Percentiles rank a stretch among this genome's conserved stretches.
Evolutionary conservation across 257 asterid species (phyloP).

Genomic region (Solanum chilense): DNA sequence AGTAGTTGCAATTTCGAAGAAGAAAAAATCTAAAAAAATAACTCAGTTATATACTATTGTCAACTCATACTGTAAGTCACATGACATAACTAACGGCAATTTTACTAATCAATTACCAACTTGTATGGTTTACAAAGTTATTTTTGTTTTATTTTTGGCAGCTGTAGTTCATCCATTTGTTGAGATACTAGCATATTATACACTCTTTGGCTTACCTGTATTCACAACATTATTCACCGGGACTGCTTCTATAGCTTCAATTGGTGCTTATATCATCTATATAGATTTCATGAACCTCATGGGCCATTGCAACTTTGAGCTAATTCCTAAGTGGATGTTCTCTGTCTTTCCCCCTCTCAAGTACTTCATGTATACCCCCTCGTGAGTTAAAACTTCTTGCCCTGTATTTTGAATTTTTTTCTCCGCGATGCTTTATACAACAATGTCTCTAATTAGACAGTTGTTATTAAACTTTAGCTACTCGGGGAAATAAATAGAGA

Average conservation of each 20-base stretch:
- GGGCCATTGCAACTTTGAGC: constrained; percentile 68
- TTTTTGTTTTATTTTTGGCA: constrained; percentile 11
- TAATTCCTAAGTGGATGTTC: constrained; percentile 41
- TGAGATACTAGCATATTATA: constrained; percentile 60
- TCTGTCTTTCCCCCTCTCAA: constrained; percentile 78
- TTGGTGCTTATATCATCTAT: constrained; percentile 32
- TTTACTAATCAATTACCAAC: neutral
- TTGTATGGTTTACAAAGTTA: neutral
- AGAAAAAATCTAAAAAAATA: neutral
- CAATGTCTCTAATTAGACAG: neutral
- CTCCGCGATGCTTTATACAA: neutral
- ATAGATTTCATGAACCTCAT: constrained; percentile 47
- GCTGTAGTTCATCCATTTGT: constrained; percentile 92
- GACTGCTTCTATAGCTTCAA: constrained; percentile 33
- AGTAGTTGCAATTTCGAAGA: neutral
- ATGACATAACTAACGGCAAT: neutral
- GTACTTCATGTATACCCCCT: constrained; percentile 59
- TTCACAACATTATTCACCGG: constrained; percentile 22
- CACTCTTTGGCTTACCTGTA: constrained; percentile 54
- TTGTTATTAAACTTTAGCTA: neutral
- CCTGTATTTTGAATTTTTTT: neutral
- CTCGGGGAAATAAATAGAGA: neutral
- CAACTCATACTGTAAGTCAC: neutral
- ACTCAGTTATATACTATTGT: neutral
- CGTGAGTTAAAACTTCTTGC: constrained; percentile 29